Percentiles rank a stretch among this genome's conserved stretches.
Evolutionary conservation across 2,329 filamentous ascomycete genomes (phyloP).

Genomic region (Phialemonium atrogriseum): DNA sequence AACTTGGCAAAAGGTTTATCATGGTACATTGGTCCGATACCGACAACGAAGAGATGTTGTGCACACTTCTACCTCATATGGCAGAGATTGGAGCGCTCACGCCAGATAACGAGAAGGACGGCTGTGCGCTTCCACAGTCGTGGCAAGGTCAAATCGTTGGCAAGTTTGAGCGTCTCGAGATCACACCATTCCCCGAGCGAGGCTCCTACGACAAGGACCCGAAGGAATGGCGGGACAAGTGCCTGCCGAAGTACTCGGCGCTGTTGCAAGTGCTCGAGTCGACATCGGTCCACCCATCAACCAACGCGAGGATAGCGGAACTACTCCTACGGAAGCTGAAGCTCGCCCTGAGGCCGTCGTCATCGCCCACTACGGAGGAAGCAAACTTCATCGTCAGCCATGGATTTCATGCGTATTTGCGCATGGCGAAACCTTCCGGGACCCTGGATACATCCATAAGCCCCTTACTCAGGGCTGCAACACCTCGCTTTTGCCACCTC

Average conservation of each 20-base stretch:
- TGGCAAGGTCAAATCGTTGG: slow-evolving; percentile 68
- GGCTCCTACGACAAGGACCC: slow-evolving; percentile 54
- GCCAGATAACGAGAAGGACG: slow-evolving; percentile 40
- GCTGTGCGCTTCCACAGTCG: slow-evolving; percentile 49
- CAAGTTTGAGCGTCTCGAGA: slow-evolving; percentile 58
- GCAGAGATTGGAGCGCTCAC: slow-evolving; percentile 47
- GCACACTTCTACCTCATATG: slow-evolving; percentile 60
- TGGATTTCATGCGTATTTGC: slow-evolving; percentile 65
- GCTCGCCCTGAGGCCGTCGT: slow-evolving; percentile 53
- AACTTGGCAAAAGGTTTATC: slow-evolving; percentile 53
- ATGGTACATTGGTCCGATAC: slow-evolving; percentile 62
- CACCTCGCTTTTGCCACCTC: slow-evolving; percentile 56
- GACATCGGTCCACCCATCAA: slow-evolving; percentile 56
- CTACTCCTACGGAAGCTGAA: slow-evolving; percentile 58
- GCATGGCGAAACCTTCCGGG: slow-evolving; percentile 52
- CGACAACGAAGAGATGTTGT: slow-evolving; percentile 59
- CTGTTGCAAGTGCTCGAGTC: slow-evolving; percentile 55
- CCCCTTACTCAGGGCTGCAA: slow-evolving; percentile 56
- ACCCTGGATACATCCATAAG: slow-evolving; percentile 54
- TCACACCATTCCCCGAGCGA: slow-evolving; percentile 56
- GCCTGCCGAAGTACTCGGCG: slow-evolving; percentile 59
- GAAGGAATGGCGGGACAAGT: slow-evolving; percentile 52
- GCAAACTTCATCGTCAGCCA: slow-evolving; percentile 67
- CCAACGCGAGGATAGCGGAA: slow-evolving; percentile 57
- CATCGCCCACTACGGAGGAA: slow-evolving; percentile 50